Conservation (phyloP, 352 stramenopile species). For the Pythium coloratum region DNA sequence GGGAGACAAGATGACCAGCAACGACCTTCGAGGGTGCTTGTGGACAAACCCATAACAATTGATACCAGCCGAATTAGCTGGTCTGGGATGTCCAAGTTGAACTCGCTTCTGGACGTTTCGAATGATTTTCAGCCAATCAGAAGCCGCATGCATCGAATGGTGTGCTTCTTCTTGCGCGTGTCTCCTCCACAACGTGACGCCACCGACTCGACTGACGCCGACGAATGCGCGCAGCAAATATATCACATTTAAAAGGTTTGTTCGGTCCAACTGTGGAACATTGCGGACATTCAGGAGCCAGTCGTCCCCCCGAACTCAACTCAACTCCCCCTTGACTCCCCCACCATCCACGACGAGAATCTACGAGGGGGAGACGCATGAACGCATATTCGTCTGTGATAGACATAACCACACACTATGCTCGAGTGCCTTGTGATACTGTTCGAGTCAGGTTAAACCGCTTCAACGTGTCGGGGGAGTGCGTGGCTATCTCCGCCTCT, state of each 20-base stretch:
- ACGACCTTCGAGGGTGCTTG: not conserved
- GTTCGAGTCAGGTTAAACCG: not conserved
- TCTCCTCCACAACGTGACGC: slow-evolving; percentile 2
- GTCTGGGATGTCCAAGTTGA: not conserved
- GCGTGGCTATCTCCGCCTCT: not conserved
- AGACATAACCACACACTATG: too few species aligned
- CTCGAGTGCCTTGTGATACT: too few species aligned
- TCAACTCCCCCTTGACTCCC: too few species aligned
- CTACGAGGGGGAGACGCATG: not conserved
- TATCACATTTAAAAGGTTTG: slow-evolving; percentile 1
- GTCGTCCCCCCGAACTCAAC: not conserved
- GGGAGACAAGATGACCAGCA: not conserved
- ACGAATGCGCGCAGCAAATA: not conserved
- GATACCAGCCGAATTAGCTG: not conserved
- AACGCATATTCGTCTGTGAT: not conserved
- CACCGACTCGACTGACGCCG: not conserved
- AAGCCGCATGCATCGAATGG: not conserved
- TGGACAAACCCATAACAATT: not conserved
- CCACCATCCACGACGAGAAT: not conserved
- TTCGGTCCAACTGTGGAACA: slow-evolving; percentile 1
- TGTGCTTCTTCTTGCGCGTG: slow-evolving; percentile 1
- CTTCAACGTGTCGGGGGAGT: not conserved
- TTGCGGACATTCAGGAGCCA: not conserved
- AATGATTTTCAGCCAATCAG: not conserved
- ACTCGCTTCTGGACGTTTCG: not conserved